Base-by-base conservation (phyloP, 2,329 filamentous ascomycete species). In the Microsporum audouinii region DNA sequence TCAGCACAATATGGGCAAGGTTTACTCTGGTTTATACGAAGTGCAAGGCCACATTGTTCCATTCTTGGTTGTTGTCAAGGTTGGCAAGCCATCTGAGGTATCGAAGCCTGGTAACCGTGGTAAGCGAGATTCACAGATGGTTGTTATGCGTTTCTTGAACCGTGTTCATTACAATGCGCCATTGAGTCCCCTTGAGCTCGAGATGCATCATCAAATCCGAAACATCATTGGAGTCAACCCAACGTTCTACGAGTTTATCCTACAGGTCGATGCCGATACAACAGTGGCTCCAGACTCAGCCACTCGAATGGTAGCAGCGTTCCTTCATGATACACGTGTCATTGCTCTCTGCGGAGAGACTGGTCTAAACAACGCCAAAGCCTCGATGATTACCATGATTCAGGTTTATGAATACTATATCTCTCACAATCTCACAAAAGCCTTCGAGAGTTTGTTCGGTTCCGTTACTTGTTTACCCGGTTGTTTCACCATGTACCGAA, bases 341-440 rank as follows among this genome's bases (percentile, higher is more conserved):
- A 92, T 96, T 70, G 94, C 88, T 60, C 84, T 94, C 57, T 99
- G 94, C 71, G 94, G 94, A 76, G 94, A 99, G 76, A 99, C 94
- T 0, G 88, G 88, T 14, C 80, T 99, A 56, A 91, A 87, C 65
- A 99, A 99, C 71, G 88, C 91, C 63, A 96, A 96, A 75, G 82
- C 88, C 5, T 96, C 92, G 0, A 90, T 95, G 71, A 85, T 95
- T 67, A 99, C 94, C 58, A 97, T 97, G 92, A 99, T 99, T 73
- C 94, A 99, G 76, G 92, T 99, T 38, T 99, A 97, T 80, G 92
- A 99, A 76, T 99, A 99, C 81, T 99, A 91, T 79, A 99, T 99
- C 70, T 97, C 92, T 58, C 92, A 99, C 80, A 95, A 97, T 73
- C 77, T 99, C 67, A 87, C 89, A 68, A 97, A 99, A 78, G 94